These are phyloP conservation scores for Echinosophora koreensis DNA, from an alignment of 306 rosid species.

Conservation along the genomic window DNA sequence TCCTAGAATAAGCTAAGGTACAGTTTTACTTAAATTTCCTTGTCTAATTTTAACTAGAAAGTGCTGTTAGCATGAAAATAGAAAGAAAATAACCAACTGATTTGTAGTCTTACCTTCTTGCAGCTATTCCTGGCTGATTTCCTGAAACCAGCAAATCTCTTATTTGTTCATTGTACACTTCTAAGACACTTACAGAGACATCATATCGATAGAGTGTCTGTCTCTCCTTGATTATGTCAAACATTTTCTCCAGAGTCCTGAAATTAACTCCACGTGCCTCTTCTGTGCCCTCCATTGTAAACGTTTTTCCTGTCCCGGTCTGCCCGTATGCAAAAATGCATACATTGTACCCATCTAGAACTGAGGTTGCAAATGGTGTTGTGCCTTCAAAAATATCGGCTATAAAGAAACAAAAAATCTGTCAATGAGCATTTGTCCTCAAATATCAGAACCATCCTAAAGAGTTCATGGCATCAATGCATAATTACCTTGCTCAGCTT, in stretches of 20 bases:
- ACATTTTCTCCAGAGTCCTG: constrained; percentile 90
- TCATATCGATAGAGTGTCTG: constrained; percentile 62
- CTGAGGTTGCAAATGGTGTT: constrained; percentile 83
- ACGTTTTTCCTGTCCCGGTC: constrained; percentile 96
- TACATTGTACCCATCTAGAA: constrained; percentile 92
- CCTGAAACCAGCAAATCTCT: constrained; percentile 85
- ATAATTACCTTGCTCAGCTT: constrained; percentile 81
- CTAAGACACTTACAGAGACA: constrained; percentile 89
- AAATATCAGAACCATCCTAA: not conserved
- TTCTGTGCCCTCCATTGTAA: constrained; percentile 95
- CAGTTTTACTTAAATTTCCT: constrained; percentile 25
- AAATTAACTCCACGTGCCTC: constrained; percentile 94
- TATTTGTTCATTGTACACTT: constrained; percentile 98
- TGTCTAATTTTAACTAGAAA: not conserved
- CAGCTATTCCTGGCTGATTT: constrained; percentile 69
- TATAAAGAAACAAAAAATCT: constrained; percentile 40
- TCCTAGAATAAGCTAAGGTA: not conserved
- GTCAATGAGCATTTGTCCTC: constrained; percentile 26
- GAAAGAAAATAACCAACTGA: constrained; percentile 9
- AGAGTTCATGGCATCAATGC: not conserved
- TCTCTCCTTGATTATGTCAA: constrained; percentile 69
- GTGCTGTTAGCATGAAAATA: constrained; percentile 32
- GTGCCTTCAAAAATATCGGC: constrained; percentile 88
- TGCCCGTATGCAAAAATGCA: constrained; percentile 98
- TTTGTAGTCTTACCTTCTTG: constrained; percentile 68